Evolutionary conservation across 148 eudicot species (phyloP), one percentile per base, ranked within the genome.

Genomic region (Silene uniflora): DNA sequence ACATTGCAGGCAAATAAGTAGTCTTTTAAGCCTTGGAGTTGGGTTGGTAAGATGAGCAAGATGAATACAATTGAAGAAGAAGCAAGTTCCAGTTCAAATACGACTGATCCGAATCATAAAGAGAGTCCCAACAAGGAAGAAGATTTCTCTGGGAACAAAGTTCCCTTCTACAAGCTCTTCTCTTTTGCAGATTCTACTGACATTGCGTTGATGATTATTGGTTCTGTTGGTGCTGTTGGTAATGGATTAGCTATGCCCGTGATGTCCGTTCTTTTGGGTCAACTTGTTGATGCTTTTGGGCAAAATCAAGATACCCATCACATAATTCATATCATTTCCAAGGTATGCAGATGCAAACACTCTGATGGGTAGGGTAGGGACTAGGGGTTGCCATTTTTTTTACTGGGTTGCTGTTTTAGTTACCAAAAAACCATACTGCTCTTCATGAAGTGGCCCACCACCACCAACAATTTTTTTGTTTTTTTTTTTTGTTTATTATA

Each of bases 101-200:
- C 73, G 8, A 21, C 44, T 21, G 72, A 69, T 0, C 29, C 72
- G 29, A 69, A 69, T 10, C 62, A 17, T 63, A 66, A 66, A 55
- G 46, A 67, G 62, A 55, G 21, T 54, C 42, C 44, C 19, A 60
- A 47, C 8, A 62, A 60, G 74, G 71, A 75, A 67, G 79, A 77
- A 10, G 76, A 81, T 62, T 75, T 24, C 7, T 73, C 70, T 10
- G 73, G 62, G 3, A 72, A 81, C 4, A 69, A 83, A 14, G 86
- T 91, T 47, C 88, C 91, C n/a, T 88, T 91, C 76, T 81, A 83
- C 76, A 89, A 85, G 84, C 84, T 89, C 0, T 91, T 91, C 67
- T 17, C 86, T 18, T 91, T 91, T 74, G 88, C 91, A 0, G 93
- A 91, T 83, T 80, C 89, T 11, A 68, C 65, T 10, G 97, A 91